A percentile compares a stretch with the other conserved stretches of the same genome.
Evolutionary conservation across 148 eudicot genomes (phyloP).

Genomic region (Salicornia ramosissima): DNA sequence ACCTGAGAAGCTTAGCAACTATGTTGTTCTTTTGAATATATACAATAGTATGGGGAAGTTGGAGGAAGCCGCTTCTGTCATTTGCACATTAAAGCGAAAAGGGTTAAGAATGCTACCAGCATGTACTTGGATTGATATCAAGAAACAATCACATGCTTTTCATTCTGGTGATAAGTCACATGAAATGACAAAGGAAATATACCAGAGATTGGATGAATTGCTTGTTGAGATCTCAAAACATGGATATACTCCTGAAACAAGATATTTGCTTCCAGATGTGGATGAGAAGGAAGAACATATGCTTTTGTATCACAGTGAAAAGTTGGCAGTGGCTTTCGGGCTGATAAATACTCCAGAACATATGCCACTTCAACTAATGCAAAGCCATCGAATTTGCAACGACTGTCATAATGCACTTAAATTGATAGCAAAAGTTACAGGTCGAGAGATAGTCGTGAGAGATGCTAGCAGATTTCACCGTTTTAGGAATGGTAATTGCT

Average conservation of each 20-base stretch:
- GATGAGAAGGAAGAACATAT: constrained; percentile 56
- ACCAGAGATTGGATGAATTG: constrained; percentile 40
- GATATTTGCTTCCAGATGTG: constrained; percentile 69
- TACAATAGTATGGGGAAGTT: constrained; percentile 52
- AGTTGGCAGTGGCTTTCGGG: constrained; percentile 71
- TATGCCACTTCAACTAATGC: constrained; percentile 60
- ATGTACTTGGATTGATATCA: constrained; percentile 80
- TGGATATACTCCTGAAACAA: constrained; percentile 52
- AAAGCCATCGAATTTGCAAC: constrained; percentile 63
- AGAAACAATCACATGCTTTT: constrained; percentile 52
- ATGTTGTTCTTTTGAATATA: constrained; percentile 68
- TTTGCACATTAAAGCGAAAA: constrained; percentile 47
- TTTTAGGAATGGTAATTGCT: constrained; percentile 56
- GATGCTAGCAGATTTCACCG: constrained; percentile 77
- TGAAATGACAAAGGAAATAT: constrained; percentile 45
- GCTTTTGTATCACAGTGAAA: constrained; percentile 64
- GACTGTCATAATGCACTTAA: constrained; percentile 68
- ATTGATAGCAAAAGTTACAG: constrained; percentile 44
- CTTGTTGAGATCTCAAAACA: constrained; percentile 47
- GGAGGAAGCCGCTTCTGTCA: constrained; percentile 70
- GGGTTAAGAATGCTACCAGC: constrained; percentile 62
- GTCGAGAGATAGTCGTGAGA: constrained; percentile 50
- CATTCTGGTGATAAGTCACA: constrained; percentile 49
- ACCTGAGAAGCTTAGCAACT: constrained; percentile 79
- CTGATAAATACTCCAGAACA: constrained; percentile 43